Conservation (phyloP, 495 filamentous ascomycete species). For the Glonium stellatum region DNA sequence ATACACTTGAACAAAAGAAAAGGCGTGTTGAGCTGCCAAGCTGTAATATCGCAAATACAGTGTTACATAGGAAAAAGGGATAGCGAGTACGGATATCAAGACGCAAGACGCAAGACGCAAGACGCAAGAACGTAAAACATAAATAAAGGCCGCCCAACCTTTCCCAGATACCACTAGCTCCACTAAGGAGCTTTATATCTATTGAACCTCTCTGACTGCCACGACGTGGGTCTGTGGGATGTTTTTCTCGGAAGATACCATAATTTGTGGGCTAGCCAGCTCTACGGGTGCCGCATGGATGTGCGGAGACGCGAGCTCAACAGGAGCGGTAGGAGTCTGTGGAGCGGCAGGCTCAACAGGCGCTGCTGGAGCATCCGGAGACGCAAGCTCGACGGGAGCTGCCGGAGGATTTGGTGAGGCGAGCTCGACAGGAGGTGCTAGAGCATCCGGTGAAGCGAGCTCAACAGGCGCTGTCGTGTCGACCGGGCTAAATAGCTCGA, state of each 20-base stretch:
- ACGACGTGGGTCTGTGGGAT: background rate
- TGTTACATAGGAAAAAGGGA: no score
- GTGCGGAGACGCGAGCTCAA: no score
- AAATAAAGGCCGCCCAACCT: no score
- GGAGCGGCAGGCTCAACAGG: no score
- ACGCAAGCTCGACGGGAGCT: no score
- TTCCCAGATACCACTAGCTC: no score
- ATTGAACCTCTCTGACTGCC: background rate
- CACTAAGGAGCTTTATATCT: background rate
- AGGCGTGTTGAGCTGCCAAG: no score
- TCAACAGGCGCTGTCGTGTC: background rate
- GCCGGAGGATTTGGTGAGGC: no score
- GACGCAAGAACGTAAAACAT: background rate
- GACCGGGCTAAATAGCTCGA: background rate
- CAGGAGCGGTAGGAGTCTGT: no score
- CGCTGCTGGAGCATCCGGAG: no score
- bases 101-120: background rate
- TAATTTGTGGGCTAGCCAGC: background rate
- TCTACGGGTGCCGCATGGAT: background rate
- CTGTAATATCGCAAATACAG: no score
- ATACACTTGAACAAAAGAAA: no score
- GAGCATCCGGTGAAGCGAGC: background rate
- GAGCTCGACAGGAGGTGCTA: background rate
- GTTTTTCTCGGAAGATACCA: background rate
- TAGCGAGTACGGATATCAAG: background rate